These are phyloP conservation scores for Paralagenidium karlingii DNA, from an alignment of 352 stramenopile species.

Conservation along the genomic window DNA sequence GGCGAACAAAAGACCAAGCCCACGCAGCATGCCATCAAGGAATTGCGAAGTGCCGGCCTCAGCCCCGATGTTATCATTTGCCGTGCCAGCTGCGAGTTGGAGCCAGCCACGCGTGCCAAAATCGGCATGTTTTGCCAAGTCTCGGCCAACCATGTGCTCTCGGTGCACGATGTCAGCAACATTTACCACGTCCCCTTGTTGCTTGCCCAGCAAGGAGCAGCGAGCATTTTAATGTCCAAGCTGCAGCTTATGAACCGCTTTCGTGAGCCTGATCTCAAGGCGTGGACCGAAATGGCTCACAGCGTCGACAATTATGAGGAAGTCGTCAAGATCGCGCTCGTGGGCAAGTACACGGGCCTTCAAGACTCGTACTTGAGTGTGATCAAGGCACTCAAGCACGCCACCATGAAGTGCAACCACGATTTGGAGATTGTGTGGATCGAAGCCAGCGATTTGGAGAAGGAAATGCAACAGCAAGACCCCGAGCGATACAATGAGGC, in stretches of 20 bases:
- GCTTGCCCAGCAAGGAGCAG: conserved; percentile 90
- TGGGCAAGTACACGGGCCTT: conserved; percentile 99
- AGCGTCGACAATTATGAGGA: conserved; percentile 86
- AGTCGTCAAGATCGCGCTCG: conserved; percentile 94
- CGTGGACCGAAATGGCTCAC: conserved; percentile 88
- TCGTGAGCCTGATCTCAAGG: conserved; percentile 53
- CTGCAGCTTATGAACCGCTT: conserved; percentile 87
- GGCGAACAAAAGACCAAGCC: conserved; percentile 99
- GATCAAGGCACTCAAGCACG: conserved; percentile 94
- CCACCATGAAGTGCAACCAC: conserved; percentile 88
- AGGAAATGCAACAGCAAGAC: conserved; percentile 56
- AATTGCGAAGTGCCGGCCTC: conserved; percentile 93
- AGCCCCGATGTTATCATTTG: conserved; percentile 97
- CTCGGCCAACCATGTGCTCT: conserved; percentile 89
- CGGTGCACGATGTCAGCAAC: conserved; percentile 99
- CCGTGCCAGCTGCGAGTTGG: conserved; percentile 84
- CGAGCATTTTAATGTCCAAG: conserved; percentile 90
- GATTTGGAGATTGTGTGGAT: conserved; percentile 97
- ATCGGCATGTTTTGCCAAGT: conserved; percentile 99
- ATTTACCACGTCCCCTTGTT: conserved; percentile 99
- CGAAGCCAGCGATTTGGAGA: conserved; percentile 93
- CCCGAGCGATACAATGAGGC: conserved; percentile 62
- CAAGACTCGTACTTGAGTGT: conserved; percentile 99
- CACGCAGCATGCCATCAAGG: conserved; percentile 98
- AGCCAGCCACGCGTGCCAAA: conserved; percentile 90